phyloP scores from a whole-genome alignment of 2,329 filamentous ascomycete species.

The Sarocladiaceae sp. region DNA sequence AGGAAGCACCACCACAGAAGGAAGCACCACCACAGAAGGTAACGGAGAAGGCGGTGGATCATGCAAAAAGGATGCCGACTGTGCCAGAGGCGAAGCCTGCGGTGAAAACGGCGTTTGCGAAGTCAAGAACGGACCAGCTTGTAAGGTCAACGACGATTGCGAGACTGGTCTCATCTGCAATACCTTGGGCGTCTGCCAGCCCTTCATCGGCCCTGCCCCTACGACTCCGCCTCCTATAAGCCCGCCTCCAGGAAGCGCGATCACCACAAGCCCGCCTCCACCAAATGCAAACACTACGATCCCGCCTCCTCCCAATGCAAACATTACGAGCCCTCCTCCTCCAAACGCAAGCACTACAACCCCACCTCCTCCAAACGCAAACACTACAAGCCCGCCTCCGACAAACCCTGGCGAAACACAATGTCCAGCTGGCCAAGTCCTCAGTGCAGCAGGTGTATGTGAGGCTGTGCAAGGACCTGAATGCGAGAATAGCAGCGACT shows the following conservation, averaged over 20 bases:
- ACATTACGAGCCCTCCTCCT: too few species aligned
- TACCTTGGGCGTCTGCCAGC: neutral
- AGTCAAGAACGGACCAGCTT: neutral
- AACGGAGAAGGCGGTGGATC: neutral
- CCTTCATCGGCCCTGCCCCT: neutral
- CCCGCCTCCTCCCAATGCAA: too few species aligned
- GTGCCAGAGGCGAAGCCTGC: neutral
- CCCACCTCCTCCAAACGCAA: too few species aligned
- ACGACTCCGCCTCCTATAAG: too few species aligned
- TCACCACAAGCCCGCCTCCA: too few species aligned
- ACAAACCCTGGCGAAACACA: neutral
- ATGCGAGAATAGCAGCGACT: neutral
- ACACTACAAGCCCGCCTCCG: too few species aligned
- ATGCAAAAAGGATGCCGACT: neutral
- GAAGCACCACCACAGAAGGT: neutral
- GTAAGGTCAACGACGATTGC: neutral
- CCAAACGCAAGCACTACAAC: too few species aligned
- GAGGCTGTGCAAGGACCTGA: neutral
- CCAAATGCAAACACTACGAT: too few species aligned
- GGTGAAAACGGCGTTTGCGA: neutral
- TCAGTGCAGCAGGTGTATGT: neutral
- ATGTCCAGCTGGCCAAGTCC: neutral
- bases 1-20: neutral
- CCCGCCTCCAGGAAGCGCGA: too few species aligned
- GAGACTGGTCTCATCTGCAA: neutral